phyloP scores from a whole-genome alignment of 2,329 filamentous ascomycete species.

The Stemphylium lycopersici region DNA sequence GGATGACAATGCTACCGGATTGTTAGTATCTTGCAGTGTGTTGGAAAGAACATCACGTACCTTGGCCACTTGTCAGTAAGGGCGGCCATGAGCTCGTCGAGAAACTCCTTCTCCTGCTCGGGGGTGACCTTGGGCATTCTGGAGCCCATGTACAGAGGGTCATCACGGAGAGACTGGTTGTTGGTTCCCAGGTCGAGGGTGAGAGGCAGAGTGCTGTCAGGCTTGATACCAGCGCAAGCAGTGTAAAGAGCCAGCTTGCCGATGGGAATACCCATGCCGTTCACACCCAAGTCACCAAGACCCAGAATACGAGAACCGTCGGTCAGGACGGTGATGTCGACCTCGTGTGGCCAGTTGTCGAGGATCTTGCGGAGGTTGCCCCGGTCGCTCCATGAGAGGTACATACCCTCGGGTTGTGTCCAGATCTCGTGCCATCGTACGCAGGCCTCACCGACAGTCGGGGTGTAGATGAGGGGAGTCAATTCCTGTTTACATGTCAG shows the following conservation, averaged over 20 bases:
- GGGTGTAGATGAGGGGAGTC: conserved; percentile 85
- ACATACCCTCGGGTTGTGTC: conserved; percentile 91
- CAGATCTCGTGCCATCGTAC: conserved; percentile 95
- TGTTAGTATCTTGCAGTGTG: conserved; percentile 36
- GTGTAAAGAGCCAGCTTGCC: conserved; percentile 96
- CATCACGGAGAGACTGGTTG: conserved; percentile 70
- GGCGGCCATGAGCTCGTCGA: conserved; percentile 97
- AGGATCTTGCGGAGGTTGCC: conserved; percentile 89
- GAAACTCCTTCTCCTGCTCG: conserved; percentile 83
- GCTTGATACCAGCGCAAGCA: conserved; percentile 91
- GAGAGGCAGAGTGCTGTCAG: conserved; percentile 68
- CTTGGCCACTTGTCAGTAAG: conserved; percentile 76
- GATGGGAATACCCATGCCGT: conserved; percentile 97
- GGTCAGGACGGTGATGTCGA: conserved; percentile 95
- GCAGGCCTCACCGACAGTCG: conserved; percentile 94
- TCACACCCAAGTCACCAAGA: conserved; percentile 92
- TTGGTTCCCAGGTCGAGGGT: conserved; percentile 68
- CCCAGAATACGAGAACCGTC: conserved; percentile 93
- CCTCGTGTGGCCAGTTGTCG: conserved; percentile 90
- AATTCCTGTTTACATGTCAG: conserved; percentile 64
- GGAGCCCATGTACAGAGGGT: conserved; percentile 90
- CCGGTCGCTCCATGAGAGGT: conserved; percentile 93
- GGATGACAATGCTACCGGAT: conserved; percentile 70
- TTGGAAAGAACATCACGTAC: conserved; percentile 49
- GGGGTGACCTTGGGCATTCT: conserved; percentile 79